These are phyloP conservation scores for Colletotrichum sp. DNA, from an alignment of 2,329 filamentous ascomycete genomes.

Conservation along the genomic window DNA sequence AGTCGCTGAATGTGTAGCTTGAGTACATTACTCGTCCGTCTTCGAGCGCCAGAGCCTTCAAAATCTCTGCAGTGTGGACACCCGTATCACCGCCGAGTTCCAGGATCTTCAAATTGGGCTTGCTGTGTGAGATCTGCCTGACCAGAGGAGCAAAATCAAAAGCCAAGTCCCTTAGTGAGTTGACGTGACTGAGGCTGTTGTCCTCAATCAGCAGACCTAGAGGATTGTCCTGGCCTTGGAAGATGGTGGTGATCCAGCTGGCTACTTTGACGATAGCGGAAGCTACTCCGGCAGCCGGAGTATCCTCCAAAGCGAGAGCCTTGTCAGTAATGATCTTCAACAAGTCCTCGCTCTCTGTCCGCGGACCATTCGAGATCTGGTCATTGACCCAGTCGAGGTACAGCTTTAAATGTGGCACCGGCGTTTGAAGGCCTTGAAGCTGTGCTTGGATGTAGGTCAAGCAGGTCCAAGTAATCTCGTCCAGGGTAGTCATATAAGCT, in stretches of 20 bases:
- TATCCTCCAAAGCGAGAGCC: neutral
- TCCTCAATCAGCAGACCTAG: conserved; percentile 34
- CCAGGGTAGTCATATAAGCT: conserved; percentile 24
- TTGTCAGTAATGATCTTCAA: neutral
- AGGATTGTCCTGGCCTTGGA: conserved; percentile 28
- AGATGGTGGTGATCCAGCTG: conserved; percentile 24
- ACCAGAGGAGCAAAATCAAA: neutral
- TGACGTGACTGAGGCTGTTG: conserved; percentile 25
- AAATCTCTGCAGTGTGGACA: neutral
- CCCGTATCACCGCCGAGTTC: neutral
- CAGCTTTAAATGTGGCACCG: conserved; percentile 30
- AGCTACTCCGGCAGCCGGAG: neutral
- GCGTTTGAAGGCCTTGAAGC: conserved; percentile 21
- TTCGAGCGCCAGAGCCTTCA: neutral
- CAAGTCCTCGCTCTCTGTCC: neutral
- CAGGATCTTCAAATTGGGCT: conserved; percentile 13
- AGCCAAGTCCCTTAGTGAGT: neutral
- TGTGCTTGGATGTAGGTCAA: conserved; percentile 25
- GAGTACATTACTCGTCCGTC: neutral
- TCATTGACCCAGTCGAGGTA: conserved; percentile 30
- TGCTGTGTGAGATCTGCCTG: conserved; percentile 25
- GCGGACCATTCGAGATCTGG: neutral
- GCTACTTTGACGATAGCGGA: neutral
- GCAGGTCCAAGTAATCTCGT: conserved; percentile 34
- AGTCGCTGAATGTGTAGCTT: neutral